These are phyloP conservation scores for Penicillium corylophilum DNA, from an alignment of 2,329 filamentous ascomycete genomes.

Conservation along the genomic window DNA sequence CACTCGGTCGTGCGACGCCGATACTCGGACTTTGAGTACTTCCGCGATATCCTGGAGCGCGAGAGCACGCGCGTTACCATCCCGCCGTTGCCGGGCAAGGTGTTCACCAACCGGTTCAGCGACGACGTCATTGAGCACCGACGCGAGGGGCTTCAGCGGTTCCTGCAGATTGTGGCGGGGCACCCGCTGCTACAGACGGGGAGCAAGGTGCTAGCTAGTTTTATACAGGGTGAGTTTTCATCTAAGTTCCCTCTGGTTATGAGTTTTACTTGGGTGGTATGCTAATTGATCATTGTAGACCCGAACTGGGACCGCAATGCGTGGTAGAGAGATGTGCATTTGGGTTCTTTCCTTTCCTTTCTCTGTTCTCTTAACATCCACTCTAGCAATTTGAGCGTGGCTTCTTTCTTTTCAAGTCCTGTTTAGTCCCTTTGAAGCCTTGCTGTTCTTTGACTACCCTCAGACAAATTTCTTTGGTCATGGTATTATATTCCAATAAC, in stretches of 20 bases:
- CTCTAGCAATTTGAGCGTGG: slow-evolving; percentile 13
- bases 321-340: slow-evolving; percentile 56
- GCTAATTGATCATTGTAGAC: slow-evolving; percentile 34
- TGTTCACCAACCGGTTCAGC: slow-evolving; percentile 96
- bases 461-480: neutral
- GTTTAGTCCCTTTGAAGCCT: neutral
- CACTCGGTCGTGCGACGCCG: slow-evolving; percentile 83
- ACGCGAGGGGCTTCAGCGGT: slow-evolving; percentile 86
- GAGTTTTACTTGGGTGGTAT: slow-evolving; percentile 1
- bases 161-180: slow-evolving; percentile 94
- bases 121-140: slow-evolving; percentile 98
- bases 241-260: neutral
- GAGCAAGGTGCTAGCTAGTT: slow-evolving; percentile 91
- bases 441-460: neutral
- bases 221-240: slow-evolving; percentile 81
- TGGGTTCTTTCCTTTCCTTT: neutral
- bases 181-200: slow-evolving; percentile 96
- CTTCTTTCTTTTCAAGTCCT: neutral
- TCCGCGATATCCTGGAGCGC: slow-evolving; percentile 95
- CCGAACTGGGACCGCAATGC: slow-evolving; percentile 81
- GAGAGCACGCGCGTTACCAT: slow-evolving; percentile 94
- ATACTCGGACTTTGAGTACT: slow-evolving; percentile 98
- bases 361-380: slow-evolving; percentile 4
- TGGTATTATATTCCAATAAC: neutral
- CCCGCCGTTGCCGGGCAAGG: slow-evolving; percentile 91